A percentile compares a stretch with the other conserved stretches of the same genome.
Conservation (phyloP, 495 filamentous ascomycete species). For the Aspergillus haitiensis region DNA sequence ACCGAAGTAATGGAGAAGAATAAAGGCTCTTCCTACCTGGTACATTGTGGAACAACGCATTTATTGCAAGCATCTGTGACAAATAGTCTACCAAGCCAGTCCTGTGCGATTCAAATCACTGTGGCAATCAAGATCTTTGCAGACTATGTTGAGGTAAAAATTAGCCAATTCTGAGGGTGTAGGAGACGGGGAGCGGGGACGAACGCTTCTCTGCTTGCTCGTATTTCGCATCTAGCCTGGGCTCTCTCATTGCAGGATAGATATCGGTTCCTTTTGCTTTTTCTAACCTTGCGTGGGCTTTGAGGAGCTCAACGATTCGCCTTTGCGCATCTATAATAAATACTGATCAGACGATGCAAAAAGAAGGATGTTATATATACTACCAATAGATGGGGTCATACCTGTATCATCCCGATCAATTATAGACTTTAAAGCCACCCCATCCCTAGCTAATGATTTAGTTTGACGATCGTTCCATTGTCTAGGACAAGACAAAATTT, state of each 20-base stretch:
- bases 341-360: background rate
- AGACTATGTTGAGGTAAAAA: conserved; percentile 25
- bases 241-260: conserved; percentile 34
- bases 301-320: conserved; percentile 24
- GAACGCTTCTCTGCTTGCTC: conserved; percentile 39
- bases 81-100: conserved; percentile 16
- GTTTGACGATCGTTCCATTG: background rate
- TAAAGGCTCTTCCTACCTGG: background rate
- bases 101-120: background rate
- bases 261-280: conserved; percentile 27
- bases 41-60: background rate
- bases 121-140: conserved; percentile 38
- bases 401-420: conserved; percentile 5
- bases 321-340: conserved; percentile 7
- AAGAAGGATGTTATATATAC: background rate
- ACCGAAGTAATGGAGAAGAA: background rate
- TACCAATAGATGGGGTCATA: conserved; percentile 1
- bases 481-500: background rate
- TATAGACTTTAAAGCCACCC: background rate
- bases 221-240: conserved; percentile 32
- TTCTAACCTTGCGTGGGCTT: conserved; percentile 37
- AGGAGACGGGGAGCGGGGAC: conserved; percentile 2
- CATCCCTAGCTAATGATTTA: background rate
- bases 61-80: background rate
- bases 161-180: background rate